Conservation (phyloP, 2,329 filamentous ascomycete species). For the Fusarium hainanense region DNA sequence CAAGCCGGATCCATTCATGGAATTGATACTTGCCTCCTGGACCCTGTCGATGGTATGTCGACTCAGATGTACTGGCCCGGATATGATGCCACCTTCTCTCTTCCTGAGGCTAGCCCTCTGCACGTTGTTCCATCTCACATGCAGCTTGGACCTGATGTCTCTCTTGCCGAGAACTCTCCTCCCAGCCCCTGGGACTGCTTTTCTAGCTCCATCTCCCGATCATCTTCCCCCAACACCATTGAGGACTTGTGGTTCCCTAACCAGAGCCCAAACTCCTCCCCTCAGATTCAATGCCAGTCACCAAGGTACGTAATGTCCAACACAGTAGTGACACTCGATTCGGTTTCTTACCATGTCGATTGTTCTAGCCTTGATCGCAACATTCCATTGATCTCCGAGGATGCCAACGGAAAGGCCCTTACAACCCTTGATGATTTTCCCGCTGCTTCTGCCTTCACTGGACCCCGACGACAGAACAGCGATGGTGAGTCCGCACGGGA, state of each 20-base stretch:
- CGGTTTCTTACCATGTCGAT: slow-evolving; percentile 41
- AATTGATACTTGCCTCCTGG: slow-evolving; percentile 64
- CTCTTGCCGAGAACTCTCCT: slow-evolving; percentile 62
- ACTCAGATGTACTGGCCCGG: slow-evolving; percentile 64
- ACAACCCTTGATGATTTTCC: slow-evolving; percentile 47
- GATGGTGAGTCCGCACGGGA: slow-evolving; percentile 70
- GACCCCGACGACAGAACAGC: slow-evolving; percentile 59
- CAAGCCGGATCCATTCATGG: slow-evolving; percentile 56
- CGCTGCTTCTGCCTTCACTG: slow-evolving; percentile 53
- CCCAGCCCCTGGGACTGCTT: slow-evolving; percentile 64
- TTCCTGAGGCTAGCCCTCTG: slow-evolving; percentile 57
- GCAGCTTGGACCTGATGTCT: slow-evolving; percentile 64
- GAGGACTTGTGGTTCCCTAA: slow-evolving; percentile 60
- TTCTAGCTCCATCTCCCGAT: slow-evolving; percentile 64
- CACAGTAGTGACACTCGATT: not conserved
- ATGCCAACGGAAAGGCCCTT: slow-evolving; percentile 38
- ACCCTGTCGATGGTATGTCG: slow-evolving; percentile 58
- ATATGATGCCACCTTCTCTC: slow-evolving; percentile 58
- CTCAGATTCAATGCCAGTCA: slow-evolving; percentile 62
- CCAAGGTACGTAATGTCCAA: slow-evolving; percentile 61
- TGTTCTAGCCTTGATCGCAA: slow-evolving; percentile 49
- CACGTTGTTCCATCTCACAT: slow-evolving; percentile 69
- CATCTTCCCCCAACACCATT: slow-evolving; percentile 61
- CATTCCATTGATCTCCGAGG: slow-evolving; percentile 47
- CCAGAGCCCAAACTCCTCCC: slow-evolving; percentile 59